phyloP scores from a whole-genome alignment of 2,329 filamentous ascomycete genomes.

The Sclerotinia minor region DNA sequence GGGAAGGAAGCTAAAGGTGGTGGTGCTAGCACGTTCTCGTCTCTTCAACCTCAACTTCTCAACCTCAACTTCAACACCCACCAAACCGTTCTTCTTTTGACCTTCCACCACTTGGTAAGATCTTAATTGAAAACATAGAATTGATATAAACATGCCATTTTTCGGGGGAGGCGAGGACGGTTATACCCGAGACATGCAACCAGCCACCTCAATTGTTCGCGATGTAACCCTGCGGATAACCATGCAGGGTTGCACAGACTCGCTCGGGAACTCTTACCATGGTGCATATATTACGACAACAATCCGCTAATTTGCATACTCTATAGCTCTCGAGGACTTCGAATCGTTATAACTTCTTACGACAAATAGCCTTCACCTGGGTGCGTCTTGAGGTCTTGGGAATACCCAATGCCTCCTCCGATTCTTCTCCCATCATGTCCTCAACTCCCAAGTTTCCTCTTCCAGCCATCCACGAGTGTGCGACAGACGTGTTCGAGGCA shows the following conservation, averaged over 20 bases:
- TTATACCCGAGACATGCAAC: slow-evolving; percentile 20
- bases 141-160: background rate
- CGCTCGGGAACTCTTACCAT: slow-evolving; percentile 8
- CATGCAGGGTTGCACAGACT: slow-evolving; percentile 15
- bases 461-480: background rate
- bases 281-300: slow-evolving; percentile 3
- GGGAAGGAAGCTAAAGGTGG: background rate
- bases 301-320: slow-evolving; percentile 14
- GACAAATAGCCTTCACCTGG: background rate
- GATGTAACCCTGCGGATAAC: slow-evolving; percentile 16
- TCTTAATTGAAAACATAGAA: background rate
- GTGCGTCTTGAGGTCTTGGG: background rate
- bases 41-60: background rate
- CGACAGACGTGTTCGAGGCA: background rate
- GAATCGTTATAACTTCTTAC: background rate
- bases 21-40: background rate
- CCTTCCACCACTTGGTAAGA: background rate
- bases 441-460: background rate
- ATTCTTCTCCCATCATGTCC: background rate
- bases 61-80: background rate
- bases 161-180: background rate
- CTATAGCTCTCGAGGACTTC: background rate
- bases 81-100: background rate
- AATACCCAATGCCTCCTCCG: background rate
- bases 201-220: slow-evolving; percentile 13